Base-by-base conservation (phyloP, 768 basidiomycete genomes). In the Agrocybe pediades region DNA sequence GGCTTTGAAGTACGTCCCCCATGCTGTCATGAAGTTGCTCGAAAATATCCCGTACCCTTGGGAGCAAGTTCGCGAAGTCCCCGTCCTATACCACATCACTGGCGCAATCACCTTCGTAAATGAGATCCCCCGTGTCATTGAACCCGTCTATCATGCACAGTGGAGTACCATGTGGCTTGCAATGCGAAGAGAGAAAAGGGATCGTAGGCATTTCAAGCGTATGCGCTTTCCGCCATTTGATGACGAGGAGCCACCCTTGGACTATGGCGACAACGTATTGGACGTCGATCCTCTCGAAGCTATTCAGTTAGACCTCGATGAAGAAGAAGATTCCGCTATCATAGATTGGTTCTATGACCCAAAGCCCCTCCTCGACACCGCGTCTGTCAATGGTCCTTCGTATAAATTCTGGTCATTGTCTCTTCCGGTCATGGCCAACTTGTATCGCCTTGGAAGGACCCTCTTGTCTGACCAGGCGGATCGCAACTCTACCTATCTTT, bases 121-220 rank as follows among this genome's bases (percentile, higher is more conserved):
- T 74, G 95, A 98, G 71, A 90, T 98, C 33, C 97, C 97, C 40
- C 88, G 93, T 43, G 85, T 99, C 61, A 90, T 98, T 57, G 97
- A 98, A 69, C 97, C 97, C 6, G 84, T 99, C 9, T 98, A 97
- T 71, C 97, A 99, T 69, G 94, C 97, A 1, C 97, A 98, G 65
- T 99, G 97, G 97, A 95, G 93, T 67, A 91, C 92, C 5, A 99
- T 99, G 97, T 99, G 97, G 97, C 78, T 99, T 42, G 96, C 97
- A 9, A 99, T 99, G 97, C 82, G 97, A 55, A 79, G 97, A 56
- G 97, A 99, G 75, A 99, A 99, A 78, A 85, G 97, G 53, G 97
- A 99, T 69, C 90, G 97, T 68, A 79, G 96, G 54, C 97, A 99
- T 71, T 99, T 99, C 79, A 99, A 99, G 78, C 92, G 97, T 42